Conservation (phyloP, 768 basidiomycete genomes). For the Mycena indigotica region DNA sequence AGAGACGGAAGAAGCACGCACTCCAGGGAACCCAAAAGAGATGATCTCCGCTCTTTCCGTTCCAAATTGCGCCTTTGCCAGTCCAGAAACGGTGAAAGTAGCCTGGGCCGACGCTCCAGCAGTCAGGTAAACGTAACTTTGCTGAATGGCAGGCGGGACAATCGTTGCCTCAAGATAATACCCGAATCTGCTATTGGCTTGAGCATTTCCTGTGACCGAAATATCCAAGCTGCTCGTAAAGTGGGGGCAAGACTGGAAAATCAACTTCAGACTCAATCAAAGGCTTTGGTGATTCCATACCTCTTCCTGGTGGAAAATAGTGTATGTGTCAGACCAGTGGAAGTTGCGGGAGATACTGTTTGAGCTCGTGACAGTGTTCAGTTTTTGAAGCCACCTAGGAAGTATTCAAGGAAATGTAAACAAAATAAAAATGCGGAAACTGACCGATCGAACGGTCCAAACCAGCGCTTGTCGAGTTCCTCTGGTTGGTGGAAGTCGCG, state of each 20-base stretch:
- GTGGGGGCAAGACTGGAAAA: conserved; percentile 23
- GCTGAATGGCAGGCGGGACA: conserved; percentile 27
- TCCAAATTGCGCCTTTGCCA: conserved; percentile 16
- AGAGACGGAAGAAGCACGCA: not conserved
- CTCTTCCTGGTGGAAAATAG: conserved; percentile 26
- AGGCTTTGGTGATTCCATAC: too few species aligned
- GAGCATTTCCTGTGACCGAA: conserved; percentile 18
- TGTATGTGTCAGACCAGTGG: conserved; percentile 24
- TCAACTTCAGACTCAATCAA: too few species aligned
- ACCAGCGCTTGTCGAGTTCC: conserved; percentile 24
- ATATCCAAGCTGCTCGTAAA: conserved; percentile 25
- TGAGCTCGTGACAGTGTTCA: conserved; percentile 19
- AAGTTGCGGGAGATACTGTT: conserved; percentile 15
- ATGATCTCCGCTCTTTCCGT: conserved; percentile 12
- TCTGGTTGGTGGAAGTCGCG: conserved; percentile 25
- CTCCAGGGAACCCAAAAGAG: conserved; percentile 28
- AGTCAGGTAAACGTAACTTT: conserved; percentile 25
- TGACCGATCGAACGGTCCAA: conserved; percentile 23
- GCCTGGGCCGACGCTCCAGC: conserved; percentile 22
- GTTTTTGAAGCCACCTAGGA: conserved; percentile 18
- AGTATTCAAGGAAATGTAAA: not conserved
- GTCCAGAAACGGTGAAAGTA: conserved; percentile 23
- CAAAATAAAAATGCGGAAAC: not conserved
- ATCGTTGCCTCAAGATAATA: conserved; percentile 29
- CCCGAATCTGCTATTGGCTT: conserved; percentile 19